These are phyloP conservation scores for Medakamo hakoo DNA, from an alignment of 139 green algal species.

Conservation along the genomic window DNA sequence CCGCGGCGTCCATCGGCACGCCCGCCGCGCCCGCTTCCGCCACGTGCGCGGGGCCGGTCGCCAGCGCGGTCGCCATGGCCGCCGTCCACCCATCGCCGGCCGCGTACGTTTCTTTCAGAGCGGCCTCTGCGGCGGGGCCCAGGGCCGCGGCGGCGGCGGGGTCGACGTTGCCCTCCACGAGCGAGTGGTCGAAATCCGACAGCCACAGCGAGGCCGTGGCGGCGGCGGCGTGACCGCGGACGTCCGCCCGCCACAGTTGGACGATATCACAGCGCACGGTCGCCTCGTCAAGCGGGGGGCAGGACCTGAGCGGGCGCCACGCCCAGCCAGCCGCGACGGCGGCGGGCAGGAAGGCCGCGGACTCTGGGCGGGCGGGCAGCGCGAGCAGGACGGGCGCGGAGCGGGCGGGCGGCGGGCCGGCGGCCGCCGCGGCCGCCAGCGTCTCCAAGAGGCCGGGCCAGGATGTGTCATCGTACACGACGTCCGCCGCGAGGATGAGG, in stretches of 20 bases:
- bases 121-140: too few species aligned
- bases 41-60: not conserved
- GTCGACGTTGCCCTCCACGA: not conserved
- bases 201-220: not conserved
- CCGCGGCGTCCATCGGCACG: not conserved
- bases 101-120: not conserved
- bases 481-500: not conserved
- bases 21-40: not conserved
- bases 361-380: not conserved
- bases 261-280: not conserved
- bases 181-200: not conserved
- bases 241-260: not conserved
- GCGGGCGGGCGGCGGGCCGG: too few species aligned
- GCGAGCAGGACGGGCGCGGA: not conserved
- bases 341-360: not conserved
- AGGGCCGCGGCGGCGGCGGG: not conserved
- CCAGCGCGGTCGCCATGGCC: not conserved
- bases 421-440: not conserved
- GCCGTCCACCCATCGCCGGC: not conserved
- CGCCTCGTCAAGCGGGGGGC: not conserved
- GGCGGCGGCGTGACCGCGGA: too few species aligned
- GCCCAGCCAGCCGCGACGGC: not conserved
- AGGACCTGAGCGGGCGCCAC: not conserved
- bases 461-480: not conserved
- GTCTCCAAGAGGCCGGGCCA: too few species aligned